Percentiles rank a stretch among this genome's conserved stretches.
Conservation (phyloP, 2,329 filamentous ascomycete species). For the Pseudocercospora musae region DNA sequence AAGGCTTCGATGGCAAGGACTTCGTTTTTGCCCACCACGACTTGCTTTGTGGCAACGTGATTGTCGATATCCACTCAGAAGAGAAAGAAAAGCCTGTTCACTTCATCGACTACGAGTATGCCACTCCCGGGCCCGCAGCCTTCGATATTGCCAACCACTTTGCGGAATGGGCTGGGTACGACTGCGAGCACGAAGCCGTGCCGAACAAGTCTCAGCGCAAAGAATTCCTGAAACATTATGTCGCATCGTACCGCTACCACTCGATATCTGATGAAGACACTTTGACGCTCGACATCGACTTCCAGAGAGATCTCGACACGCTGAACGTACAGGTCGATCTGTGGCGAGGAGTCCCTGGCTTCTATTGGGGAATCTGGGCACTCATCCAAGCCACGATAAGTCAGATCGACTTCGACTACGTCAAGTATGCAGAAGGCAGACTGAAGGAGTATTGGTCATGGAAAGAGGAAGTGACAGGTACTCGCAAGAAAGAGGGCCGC, state of each 20-base stretch:
- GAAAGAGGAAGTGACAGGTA: slow-evolving; percentile 70
- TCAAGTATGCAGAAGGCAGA: slow-evolving; percentile 79
- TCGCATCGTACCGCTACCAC: slow-evolving; percentile 60
- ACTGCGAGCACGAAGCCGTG: slow-evolving; percentile 82
- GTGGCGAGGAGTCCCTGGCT: slow-evolving; percentile 85
- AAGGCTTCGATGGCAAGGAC: slow-evolving; percentile 71
- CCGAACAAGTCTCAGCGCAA: slow-evolving; percentile 74
- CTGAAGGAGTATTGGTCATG: slow-evolving; percentile 91
- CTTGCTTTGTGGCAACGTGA: slow-evolving; percentile 92
- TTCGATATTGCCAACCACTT: slow-evolving; percentile 99
- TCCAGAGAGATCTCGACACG: slow-evolving; percentile 61
- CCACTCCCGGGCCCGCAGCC: slow-evolving; percentile 85
- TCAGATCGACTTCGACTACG: slow-evolving; percentile 95
- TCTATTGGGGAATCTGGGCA: slow-evolving; percentile 92
- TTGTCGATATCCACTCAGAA: slow-evolving; percentile 52
- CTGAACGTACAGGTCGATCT: slow-evolving; percentile 78
- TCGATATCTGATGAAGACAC: slow-evolving; percentile 42
- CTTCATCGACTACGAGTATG: slow-evolving; percentile 99
- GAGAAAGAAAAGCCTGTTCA: slow-evolving; percentile 49
- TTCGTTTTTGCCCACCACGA: slow-evolving; percentile 95
- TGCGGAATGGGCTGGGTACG: slow-evolving; percentile 95
- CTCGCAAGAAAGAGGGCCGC: slow-evolving; percentile 51
- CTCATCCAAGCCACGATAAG: slow-evolving; percentile 92
- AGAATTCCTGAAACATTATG: slow-evolving; percentile 80
- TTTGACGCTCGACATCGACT: slow-evolving; percentile 42